Evolutionary conservation across 306 rosid genomes (phyloP).

Genomic region (Benincasa hispida): DNA sequence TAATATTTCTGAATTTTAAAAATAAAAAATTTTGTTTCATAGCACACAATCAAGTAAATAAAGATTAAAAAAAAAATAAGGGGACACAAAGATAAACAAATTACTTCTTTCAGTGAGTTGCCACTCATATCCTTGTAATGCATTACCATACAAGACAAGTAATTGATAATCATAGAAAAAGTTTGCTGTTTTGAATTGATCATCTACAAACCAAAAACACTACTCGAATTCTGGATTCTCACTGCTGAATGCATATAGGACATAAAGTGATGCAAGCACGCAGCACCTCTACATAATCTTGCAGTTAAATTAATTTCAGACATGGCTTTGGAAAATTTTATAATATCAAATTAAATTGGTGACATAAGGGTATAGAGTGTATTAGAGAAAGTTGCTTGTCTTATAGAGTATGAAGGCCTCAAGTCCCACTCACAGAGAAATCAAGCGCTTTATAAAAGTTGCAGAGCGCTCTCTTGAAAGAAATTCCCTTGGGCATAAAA

Average conservation of each 20-base stretch:
- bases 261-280: neutral
- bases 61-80: neutral
- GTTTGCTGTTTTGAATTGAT: neutral
- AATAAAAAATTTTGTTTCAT: neutral
- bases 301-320: neutral
- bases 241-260: neutral
- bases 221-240: neutral
- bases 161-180: neutral
- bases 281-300: neutral
- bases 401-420: neutral
- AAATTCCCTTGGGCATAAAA: neutral
- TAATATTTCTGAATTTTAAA: neutral
- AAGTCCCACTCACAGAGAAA: neutral
- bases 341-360: neutral
- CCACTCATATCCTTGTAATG: neutral
- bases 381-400: neutral
- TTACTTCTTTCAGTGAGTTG: neutral
- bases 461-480: neutral
- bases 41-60: neutral
- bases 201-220: neutral
- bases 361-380: neutral
- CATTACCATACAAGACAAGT: neutral
- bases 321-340: neutral
- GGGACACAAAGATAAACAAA: neutral
- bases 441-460: neutral